Base-by-base conservation (phyloP, 176 grass and related monocot species). In the Rhynchospora tenuis region DNA sequence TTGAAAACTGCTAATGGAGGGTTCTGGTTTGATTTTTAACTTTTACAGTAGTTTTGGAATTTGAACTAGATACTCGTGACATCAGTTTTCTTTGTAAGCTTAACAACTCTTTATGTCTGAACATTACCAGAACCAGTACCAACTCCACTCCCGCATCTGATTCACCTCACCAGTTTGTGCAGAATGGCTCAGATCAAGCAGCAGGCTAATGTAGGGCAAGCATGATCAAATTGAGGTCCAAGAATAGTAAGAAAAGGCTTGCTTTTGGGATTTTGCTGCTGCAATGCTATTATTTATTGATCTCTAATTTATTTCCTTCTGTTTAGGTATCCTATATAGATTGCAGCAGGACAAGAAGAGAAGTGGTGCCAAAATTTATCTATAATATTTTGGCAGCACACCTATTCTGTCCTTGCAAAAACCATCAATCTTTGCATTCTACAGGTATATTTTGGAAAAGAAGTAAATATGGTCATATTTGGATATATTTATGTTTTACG, bases 331-430 rank as follows among this genome's bases (percentile, higher is more conserved):
- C 89, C 78, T 51, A 50, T 82, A 88, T 94, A 91, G 88, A 86
- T 92, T 93, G 90, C 92, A 94, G 86, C 95, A 93, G 90, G 90
- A 93, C 87, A 88, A 87, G 82, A 89, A 91, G 79, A 93, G 82
- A 86, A 84, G 83, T 93, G 82, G 84, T 94, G 87, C 87, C 83
- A 48, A 78, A 82, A 83, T 59, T 83, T 75, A 64, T 82, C 46
- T 64, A 82, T 82, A 46, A 46, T 82, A 64, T 64, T 68, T 65
- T 38, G 85, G 87, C 78, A 88, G 82, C 89, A 87, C 60, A 72
- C 48, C 83, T 82, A 82, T 82, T 89, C 86, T 90, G 94, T 94
- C 83, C 92, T 90, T 81, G 90, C 85, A 92, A 90, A 87, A 82
- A 65, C 72, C 88, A 86, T 81, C 71, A 50, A 90, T 91, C 94